Conservation (phyloP, 441 rosid species). For the Adansonia madagascariensis region DNA sequence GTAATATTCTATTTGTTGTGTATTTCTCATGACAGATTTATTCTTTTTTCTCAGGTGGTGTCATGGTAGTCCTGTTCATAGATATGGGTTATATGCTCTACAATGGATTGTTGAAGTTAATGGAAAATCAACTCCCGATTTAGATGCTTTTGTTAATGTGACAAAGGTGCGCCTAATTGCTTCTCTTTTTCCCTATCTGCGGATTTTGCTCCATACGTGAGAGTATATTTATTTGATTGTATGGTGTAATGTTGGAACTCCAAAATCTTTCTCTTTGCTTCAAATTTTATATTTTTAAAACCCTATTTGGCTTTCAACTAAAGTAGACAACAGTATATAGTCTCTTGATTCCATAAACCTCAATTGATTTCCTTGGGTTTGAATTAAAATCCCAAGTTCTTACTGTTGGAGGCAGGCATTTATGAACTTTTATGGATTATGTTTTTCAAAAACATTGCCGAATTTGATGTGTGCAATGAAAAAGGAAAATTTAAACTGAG, state of each 20-base stretch:
- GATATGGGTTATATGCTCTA: constrained; percentile 88
- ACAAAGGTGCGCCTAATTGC: constrained; percentile 61
- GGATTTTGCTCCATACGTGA: not conserved
- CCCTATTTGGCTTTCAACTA: not conserved
- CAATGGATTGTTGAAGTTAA: constrained; percentile 97
- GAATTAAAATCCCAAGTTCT: not conserved
- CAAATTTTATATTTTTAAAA: not conserved
- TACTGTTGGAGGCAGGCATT: not conserved
- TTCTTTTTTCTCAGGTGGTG: constrained; percentile 63
- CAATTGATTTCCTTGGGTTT: not conserved
- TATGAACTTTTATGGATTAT: not conserved
- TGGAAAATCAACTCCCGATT: constrained; percentile 79
- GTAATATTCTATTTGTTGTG: not conserved
- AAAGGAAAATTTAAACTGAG: not conserved
- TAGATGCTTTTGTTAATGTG: constrained; percentile 74
- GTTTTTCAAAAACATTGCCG: not conserved
- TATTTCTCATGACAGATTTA: constrained; percentile 1
- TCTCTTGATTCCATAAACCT: not conserved
- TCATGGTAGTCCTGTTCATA: constrained; percentile 94
- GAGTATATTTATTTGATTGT: not conserved
- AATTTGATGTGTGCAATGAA: not conserved
- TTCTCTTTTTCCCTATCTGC: not conserved
- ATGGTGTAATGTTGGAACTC: not conserved
- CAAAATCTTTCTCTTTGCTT: not conserved
- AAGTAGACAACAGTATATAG: not conserved